These are phyloP conservation scores for Sclerospora graminicola DNA, from an alignment of 352 stramenopile species.

Conservation along the genomic window DNA sequence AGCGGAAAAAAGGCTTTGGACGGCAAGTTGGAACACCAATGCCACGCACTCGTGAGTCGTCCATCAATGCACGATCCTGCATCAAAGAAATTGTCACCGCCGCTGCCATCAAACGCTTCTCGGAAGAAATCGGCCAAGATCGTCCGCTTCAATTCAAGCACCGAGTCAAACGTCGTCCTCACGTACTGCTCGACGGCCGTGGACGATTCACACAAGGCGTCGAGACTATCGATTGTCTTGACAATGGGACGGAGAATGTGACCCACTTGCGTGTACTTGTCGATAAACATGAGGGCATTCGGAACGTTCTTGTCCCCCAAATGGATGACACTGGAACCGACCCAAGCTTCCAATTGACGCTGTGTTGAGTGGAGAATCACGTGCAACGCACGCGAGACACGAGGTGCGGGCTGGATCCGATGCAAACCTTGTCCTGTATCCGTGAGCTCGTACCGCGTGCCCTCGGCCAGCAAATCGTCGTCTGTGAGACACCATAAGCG, in stretches of 20 bases:
- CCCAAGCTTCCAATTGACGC: constrained; percentile 71
- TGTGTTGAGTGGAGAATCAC: constrained; percentile 85
- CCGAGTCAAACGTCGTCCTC: constrained; percentile 75
- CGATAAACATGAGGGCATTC: constrained; percentile 97
- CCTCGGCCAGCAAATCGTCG: constrained; percentile 81
- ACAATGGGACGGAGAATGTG: constrained; percentile 84
- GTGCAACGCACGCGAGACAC: constrained; percentile 92
- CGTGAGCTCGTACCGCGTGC: constrained; percentile 78
- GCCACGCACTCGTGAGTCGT: constrained; percentile 94
- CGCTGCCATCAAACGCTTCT: constrained; percentile 92
- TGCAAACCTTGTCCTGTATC: constrained; percentile 95
- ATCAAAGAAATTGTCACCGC: constrained; percentile 93
- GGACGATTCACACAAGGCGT: constrained; percentile 37
- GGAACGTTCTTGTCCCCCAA: constrained; percentile 97
- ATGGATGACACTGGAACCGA: constrained; percentile 93
- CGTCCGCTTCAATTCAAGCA: constrained; percentile 72
- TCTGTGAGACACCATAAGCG: constrained; percentile 92
- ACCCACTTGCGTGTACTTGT: constrained; percentile 95
- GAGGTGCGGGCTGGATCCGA: constrained; percentile 89
- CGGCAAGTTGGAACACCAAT: constrained; percentile 94
- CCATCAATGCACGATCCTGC: constrained; percentile 94
- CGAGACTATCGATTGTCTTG: constrained; percentile 74
- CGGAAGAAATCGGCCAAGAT: constrained; percentile 95
- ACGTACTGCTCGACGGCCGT: constrained; percentile 54
- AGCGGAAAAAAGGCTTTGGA: constrained; percentile 92